Percentiles rank a stretch among this genome's conserved stretches.
Evolutionary conservation across 2,329 filamentous ascomycete genomes (phyloP).

Genomic region (Escovopsis sp.): DNA sequence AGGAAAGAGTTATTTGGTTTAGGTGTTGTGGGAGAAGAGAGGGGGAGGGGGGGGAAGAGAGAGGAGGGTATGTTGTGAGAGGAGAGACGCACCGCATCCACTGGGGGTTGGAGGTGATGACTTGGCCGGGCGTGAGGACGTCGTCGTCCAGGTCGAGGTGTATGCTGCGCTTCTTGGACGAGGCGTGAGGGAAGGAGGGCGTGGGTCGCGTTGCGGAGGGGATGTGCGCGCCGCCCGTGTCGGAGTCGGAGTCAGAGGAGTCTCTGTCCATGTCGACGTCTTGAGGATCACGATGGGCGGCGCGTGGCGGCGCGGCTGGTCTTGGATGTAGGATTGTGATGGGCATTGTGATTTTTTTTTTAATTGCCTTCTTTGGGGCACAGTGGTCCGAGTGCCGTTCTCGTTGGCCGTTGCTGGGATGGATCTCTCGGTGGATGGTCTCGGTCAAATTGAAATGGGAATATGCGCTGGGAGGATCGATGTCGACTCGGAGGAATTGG

Average conservation of each 20-base stretch:
- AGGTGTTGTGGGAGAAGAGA: no score
- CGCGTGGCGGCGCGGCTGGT: conserved; percentile 12
- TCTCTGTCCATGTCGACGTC: conserved; percentile 5
- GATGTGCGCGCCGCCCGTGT: conserved; percentile 31
- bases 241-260: conserved; percentile 26
- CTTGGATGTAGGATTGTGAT: conserved; percentile 32
- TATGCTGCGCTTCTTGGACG: conserved; percentile 19
- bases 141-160: conserved; percentile 19
- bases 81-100: conserved; percentile 61
- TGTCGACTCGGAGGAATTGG: no score
- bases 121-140: conserved; percentile 78
- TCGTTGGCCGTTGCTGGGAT: no score
- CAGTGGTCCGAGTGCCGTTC: no score
- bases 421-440: no score
- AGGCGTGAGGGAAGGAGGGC: conserved; percentile 21
- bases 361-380: no score
- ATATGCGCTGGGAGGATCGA: no score
- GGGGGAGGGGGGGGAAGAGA: neutral
- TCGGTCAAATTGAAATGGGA: no score
- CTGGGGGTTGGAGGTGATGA: conserved; percentile 81
- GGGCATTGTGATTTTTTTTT: conserved; percentile 21
- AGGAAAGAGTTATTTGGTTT: neutral
- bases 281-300: neutral
- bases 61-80: no score
- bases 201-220: conserved; percentile 30